These are phyloP conservation scores for Drechslerella dactyloides DNA, from an alignment of 2,329 filamentous ascomycete genomes.

Conservation along the genomic window DNA sequence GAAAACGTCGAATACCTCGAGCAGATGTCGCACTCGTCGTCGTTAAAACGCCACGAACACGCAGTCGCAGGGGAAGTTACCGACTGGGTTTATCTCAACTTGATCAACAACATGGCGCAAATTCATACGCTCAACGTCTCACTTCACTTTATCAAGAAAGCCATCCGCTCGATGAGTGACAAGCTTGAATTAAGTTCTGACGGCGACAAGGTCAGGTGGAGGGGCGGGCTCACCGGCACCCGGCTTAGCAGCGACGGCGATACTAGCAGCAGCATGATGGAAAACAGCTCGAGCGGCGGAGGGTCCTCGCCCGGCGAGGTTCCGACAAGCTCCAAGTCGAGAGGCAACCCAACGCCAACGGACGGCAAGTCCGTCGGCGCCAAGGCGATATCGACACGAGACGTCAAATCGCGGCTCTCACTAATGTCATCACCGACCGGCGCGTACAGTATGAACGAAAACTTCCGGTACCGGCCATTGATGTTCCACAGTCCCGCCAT, in stretches of 20 bases:
- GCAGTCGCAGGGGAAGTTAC: constrained; percentile 69
- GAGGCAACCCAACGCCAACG: constrained; percentile 57
- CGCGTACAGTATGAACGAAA: constrained; percentile 20
- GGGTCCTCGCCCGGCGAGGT: constrained; percentile 58
- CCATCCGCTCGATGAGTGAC: constrained; percentile 72
- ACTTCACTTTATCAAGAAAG: constrained; percentile 74
- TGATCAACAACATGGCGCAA: constrained; percentile 81
- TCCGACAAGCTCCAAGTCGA: constrained; percentile 57
- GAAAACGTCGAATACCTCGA: constrained; percentile 83
- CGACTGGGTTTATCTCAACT: constrained; percentile 82
- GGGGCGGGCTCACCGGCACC: constrained; percentile 71
- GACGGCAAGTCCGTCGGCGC: constrained; percentile 56
- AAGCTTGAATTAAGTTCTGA: constrained; percentile 80
- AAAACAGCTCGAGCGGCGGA: constrained; percentile 60
- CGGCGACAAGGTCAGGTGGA: constrained; percentile 80
- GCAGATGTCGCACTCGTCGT: constrained; percentile 70
- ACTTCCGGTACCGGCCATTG: constrained; percentile 38
- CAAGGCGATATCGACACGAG: constrained; percentile 22
- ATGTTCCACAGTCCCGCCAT: constrained; percentile 26
- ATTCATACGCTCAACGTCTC: constrained; percentile 85
- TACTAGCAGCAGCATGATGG: constrained; percentile 59
- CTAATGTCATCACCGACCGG: constrained; percentile 25
- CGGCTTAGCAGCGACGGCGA: constrained; percentile 69
- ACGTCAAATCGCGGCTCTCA: constrained; percentile 16
- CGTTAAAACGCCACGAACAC: constrained; percentile 64